phyloP scores from a whole-genome alignment of 2,329 filamentous ascomycete genomes.

The Fusarium dimerum region DNA sequence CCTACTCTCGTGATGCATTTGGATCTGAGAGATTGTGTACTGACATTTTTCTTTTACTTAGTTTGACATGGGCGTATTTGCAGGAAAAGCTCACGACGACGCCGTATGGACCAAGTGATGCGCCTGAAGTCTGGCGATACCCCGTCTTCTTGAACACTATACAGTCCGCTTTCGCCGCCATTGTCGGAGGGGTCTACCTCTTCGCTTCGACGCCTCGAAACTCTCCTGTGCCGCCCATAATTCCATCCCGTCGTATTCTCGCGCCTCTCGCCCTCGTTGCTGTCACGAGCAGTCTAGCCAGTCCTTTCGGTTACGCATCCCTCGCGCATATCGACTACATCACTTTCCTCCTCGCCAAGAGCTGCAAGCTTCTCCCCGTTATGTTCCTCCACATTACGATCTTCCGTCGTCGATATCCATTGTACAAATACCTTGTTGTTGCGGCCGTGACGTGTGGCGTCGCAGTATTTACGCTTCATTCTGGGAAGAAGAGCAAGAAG shows the following conservation, averaged over 20 bases:
- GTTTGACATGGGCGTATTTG: slow-evolving; percentile 92
- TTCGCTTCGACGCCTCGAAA: slow-evolving; percentile 57
- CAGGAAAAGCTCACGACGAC: slow-evolving; percentile 98
- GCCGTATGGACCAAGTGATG: slow-evolving; percentile 66
- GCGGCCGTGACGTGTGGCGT: slow-evolving; percentile 88
- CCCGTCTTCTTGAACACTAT: slow-evolving; percentile 96
- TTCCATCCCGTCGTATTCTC: slow-evolving; percentile 75
- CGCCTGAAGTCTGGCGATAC: slow-evolving; percentile 82
- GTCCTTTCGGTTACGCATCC: slow-evolving; percentile 93
- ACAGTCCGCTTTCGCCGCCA: slow-evolving; percentile 85
- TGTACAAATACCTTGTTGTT: slow-evolving; percentile 97
- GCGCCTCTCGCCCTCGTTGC: slow-evolving; percentile 81
- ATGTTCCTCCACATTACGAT: slow-evolving; percentile 95
- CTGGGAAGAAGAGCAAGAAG: slow-evolving; percentile 57
- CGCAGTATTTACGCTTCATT: slow-evolving; percentile 90
- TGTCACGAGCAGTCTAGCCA: slow-evolving; percentile 83
- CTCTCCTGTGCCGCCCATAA: slow-evolving; percentile 60
- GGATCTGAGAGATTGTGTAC: neutral
- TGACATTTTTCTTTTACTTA: slow-evolving; percentile 35
- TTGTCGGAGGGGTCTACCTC: slow-evolving; percentile 82
- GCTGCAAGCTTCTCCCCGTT: slow-evolving; percentile 97
- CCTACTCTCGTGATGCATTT: neutral
- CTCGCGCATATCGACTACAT: slow-evolving; percentile 96
- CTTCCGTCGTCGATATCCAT: slow-evolving; percentile 84
- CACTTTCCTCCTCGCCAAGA: slow-evolving; percentile 95